Evolutionary conservation across 495 filamentous ascomycete genomes (phyloP), one percentile per base, ranked within the genome.

Genomic region (Letharia lupina): DNA sequence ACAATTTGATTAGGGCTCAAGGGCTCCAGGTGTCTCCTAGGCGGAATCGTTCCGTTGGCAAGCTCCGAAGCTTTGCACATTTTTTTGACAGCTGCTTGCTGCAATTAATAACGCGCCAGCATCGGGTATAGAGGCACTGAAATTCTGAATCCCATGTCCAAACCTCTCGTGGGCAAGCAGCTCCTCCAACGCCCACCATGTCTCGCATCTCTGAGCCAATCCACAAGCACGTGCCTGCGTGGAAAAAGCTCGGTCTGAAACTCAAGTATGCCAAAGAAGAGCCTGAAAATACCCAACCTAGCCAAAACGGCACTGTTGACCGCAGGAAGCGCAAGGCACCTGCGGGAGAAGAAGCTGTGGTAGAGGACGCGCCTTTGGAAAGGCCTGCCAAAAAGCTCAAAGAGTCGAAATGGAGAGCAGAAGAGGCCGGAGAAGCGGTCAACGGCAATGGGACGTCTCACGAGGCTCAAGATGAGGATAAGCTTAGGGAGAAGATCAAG

Each of bases 201-300:
- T 58, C 68, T 42, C 57, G 68, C 45, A 64, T 65, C 39, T 42
- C 70, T 40, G 70, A 61, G 41, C 63, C 70, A 65, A 67, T 70
- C 67, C 64, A 72, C 41, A 74, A 77, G 70, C 82, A 80, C 72
- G 79, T 89, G 58, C 88, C 89, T 28, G 87, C 89, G 63, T 91
- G 87, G 88, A 91, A 90, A 76, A 83, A 87, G 78, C 77, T 91
- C 73, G 89, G 87, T 60, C 78, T 90, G 72, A 88, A 90, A 81
- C 81, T 89, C 75, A 91, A 91, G 72, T 82, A 80, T 68, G 79
- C 80, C 48, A 81, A 83, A 71, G 80, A 84, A 61, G 68, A 73
- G 67, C 70, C 74, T 50, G 72, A 72, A 41, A 69, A 77, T 48
- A 50, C 67, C 62, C 65, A 63, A 33, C 48, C 41, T 31, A 60